Evolutionary conservation across 2,329 filamentous ascomycete species (phyloP), one percentile per base, ranked within the genome.

Genomic region (Eutypella sp.): DNA sequence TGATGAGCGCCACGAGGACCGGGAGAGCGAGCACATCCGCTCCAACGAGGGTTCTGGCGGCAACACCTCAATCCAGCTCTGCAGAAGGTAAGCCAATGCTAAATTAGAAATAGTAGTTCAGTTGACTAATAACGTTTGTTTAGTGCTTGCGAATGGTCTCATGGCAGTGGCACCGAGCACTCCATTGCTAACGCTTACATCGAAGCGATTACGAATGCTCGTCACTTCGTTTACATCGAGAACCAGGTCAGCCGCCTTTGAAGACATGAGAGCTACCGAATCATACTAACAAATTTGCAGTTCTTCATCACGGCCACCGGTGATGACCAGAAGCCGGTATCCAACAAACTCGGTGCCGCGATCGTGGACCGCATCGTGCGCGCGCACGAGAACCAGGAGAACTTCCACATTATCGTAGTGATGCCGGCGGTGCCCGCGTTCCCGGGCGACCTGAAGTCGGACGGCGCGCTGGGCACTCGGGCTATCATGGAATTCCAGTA

Each of bases 401-500:
- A 78, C 47, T 95, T 87, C 70, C 84, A 85, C 52, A 76, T 92
- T 54, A 82, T 91, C 53, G 78, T 93, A 18, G 70, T 86, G 47
- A 93, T 93, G 67, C 88, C 88, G 1, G 79, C 87, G 2, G 83
- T 95, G 0, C 89, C 88, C 7, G 89, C 82, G 2, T 95, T 95
- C 59, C 86, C 89, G 2, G 89, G 89, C 4, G 87, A 93, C 56
- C 72, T 95, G 41, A 79, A 86, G 57, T 76, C 76, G 0, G 84
- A 91, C 43, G 83, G 79, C 19, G 82, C 85, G 8, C 72, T 92
- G 1, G 85, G 86, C 19, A 93, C 88, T 0, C 75, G 89, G 29
- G 89, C 87, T 5, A 92, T 95, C 58, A 91, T 93, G 85, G 87
- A 93, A 62, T 92, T 86, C 64, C 88, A 93, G 61, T 92, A 93